A percentile compares a stretch with the other conserved stretches of the same genome.
Evolutionary conservation across 257 asterid species (phyloP).

Genomic region (Solanum dulcamara): DNA sequence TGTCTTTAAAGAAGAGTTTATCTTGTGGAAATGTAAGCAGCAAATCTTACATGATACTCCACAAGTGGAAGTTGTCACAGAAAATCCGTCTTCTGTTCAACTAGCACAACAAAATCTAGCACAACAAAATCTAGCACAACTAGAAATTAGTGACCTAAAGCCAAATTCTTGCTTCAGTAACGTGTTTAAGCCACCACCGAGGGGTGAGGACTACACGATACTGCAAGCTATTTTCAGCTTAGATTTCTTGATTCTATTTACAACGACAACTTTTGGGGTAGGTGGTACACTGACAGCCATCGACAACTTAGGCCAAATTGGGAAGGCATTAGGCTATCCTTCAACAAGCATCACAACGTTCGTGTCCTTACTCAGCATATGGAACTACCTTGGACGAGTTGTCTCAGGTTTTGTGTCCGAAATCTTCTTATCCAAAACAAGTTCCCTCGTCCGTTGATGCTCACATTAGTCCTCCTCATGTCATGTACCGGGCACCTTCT

Average conservation of each 20-base stretch:
- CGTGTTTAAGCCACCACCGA: constrained; percentile 28
- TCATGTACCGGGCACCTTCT: constrained; percentile 44
- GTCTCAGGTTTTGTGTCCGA: constrained; percentile 40
- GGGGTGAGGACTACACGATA: constrained; percentile 49
- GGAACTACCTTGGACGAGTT: constrained; percentile 47
- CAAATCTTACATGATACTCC: not conserved
- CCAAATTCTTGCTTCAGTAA: constrained; percentile 20
- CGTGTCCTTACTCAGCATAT: constrained; percentile 46
- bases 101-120: not conserved
- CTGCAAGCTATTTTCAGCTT: constrained; percentile 47
- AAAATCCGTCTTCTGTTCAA: not conserved
- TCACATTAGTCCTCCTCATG: constrained; percentile 7
- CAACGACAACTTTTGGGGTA: constrained; percentile 28
- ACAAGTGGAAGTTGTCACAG: not conserved
- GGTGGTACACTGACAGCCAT: constrained; percentile 47
- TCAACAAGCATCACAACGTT: constrained; percentile 33
- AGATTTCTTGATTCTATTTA: constrained; percentile 41
- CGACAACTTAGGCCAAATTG: not conserved
- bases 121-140: not conserved
- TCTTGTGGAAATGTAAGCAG: not conserved
- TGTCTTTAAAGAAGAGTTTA: constrained; percentile 25
- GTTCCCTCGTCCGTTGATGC: constrained; percentile 39
- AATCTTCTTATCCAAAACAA: constrained; percentile 20
- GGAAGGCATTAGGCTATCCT: constrained; percentile 28
- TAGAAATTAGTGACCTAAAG: not conserved